Conservation (phyloP, 2,329 filamentous ascomycete species). For the Bipolaris gigantea region DNA sequence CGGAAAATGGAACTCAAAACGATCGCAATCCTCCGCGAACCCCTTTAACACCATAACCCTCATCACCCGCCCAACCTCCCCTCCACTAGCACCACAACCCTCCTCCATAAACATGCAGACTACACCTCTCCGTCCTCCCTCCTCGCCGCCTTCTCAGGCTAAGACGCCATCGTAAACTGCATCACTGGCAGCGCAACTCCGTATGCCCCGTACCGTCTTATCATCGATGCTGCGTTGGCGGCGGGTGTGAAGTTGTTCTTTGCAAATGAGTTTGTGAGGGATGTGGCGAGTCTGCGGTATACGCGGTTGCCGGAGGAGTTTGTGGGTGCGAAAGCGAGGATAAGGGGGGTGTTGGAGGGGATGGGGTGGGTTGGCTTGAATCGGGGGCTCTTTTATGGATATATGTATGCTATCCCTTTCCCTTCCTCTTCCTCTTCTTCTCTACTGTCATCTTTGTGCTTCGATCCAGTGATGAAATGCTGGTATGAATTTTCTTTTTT, state of each 20-base stretch:
- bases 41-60: slow-evolving; percentile 32
- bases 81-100: slow-evolving; percentile 6
- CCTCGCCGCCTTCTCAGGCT: slow-evolving; percentile 51
- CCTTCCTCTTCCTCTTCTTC: neutral
- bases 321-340: slow-evolving; percentile 33
- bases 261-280: slow-evolving; percentile 39
- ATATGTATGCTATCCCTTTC: slow-evolving; percentile 30
- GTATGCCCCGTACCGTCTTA: slow-evolving; percentile 48
- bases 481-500: too few relatives aligned
- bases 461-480: too few relatives aligned
- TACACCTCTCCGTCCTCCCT: slow-evolving; percentile 32
- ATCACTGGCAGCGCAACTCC: slow-evolving; percentile 51
- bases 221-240: slow-evolving; percentile 41
- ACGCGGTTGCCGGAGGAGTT: slow-evolving; percentile 29
- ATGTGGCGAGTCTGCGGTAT: slow-evolving; percentile 31
- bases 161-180: slow-evolving; percentile 59
- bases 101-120: slow-evolving; percentile 28
- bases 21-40: slow-evolving; percentile 35
- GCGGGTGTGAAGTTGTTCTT: slow-evolving; percentile 41
- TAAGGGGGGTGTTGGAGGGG: slow-evolving; percentile 30
- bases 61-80: slow-evolving; percentile 32
- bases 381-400: slow-evolving; percentile 43
- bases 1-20: slow-evolving; percentile 40
- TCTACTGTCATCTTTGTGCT: too few relatives aligned
- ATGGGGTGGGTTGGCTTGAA: slow-evolving; percentile 40